Base-by-base conservation (phyloP, 2,329 filamentous ascomycete genomes). In the Claviceps spartinae region DNA sequence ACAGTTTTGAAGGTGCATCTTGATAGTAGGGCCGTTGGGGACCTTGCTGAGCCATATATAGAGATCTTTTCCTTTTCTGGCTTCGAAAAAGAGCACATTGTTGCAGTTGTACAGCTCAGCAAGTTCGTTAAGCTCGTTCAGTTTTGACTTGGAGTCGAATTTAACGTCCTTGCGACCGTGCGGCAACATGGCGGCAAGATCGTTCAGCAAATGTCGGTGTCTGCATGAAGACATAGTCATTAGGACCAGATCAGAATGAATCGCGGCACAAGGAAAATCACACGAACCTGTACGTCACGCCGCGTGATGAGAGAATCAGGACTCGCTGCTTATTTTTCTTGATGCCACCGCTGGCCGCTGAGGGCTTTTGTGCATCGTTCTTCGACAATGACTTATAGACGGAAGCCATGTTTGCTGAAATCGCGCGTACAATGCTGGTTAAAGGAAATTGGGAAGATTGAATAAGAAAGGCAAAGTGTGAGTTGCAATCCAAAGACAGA, bases 151-250 rank as follows among this genome's bases (percentile, higher is more conserved):
- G 50, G 88, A 93, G 68, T 98, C 93, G 59, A 96, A 87, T 71
- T 98, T 98, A 61, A 86, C 88, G 67, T 98, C 93, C 72, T 95
- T 95, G 64, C 88, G 83, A 58, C 84, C 83, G 67, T 98, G 93
- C 2, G 93, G 93, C 58, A 98, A 82, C 69, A 98, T 82, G 34
- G 85, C 78, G 53, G 88, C 82, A 47, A 98, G 76, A 64, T 98
- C 93, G 63, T 90, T 87, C 56, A 98, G 78, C 44, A 98, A 76
- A 71, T 98, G 93, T 44, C 93, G 86, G 69, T 96, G 93, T 68
- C 91, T 94, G 60, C 41, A 54, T 42, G 49, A 1, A 20, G 5
- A 26, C 24, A 50, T 18, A 47, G n/a, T 52, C 2, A 14, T 47
- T 9, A 46, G 13, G n/a, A 43, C 22, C 11, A 6, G 3, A 42